Evolutionary conservation across 495 filamentous ascomycete genomes (phyloP).

Genomic region (Chaetomidium leptoderma): DNA sequence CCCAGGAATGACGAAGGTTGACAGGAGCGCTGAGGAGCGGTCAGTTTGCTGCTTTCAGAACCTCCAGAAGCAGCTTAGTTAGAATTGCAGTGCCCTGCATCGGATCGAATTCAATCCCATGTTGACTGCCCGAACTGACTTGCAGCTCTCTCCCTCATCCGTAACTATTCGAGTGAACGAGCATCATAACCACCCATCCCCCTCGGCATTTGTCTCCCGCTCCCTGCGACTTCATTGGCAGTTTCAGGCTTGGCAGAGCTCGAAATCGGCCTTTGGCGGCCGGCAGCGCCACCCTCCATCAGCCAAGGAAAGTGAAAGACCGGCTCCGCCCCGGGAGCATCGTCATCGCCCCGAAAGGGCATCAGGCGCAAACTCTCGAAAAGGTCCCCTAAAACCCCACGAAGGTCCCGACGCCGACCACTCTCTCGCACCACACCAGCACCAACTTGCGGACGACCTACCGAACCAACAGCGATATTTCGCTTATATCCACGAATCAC

Average conservation of each 20-base stretch:
- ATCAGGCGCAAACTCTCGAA: constrained; percentile 19
- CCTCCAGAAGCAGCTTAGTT: no score
- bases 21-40: no score
- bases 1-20: not conserved
- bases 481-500: not conserved
- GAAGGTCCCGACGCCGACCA: not conserved
- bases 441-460: not conserved
- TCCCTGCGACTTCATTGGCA: not conserved
- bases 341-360: constrained; percentile 23
- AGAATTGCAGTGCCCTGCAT: no score
- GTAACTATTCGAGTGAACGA: no score
- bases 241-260: constrained; percentile 6
- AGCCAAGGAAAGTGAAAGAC: constrained; percentile 25
- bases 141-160: no score
- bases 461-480: not conserved
- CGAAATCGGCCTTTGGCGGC: constrained; percentile 1
- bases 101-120: no score
- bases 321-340: constrained; percentile 22
- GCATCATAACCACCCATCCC: not conserved
- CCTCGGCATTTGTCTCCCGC: not conserved
- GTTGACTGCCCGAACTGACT: no score
- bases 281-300: constrained; percentile 25
- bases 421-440: not conserved
- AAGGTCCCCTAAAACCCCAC: not conserved
- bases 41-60: not conserved